Evolutionary conservation across 208 protist genomes (phyloP).

Genomic region (Strigomonas galati): DNA sequence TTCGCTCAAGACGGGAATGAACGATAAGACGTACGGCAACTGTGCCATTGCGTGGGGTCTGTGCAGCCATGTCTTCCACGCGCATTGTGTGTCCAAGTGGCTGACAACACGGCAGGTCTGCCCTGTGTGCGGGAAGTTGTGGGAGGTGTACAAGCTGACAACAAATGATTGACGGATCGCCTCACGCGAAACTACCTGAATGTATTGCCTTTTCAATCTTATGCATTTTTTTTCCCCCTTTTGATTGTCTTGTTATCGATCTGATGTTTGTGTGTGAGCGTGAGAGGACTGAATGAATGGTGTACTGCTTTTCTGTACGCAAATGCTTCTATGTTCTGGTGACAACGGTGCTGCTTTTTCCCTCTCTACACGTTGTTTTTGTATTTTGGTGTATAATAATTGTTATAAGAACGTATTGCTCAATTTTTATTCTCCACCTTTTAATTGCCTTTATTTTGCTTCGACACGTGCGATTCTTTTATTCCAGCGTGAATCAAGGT

Average conservation of each 20-base stretch:
- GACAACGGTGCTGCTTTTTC: too few relatives aligned
- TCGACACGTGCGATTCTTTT: too few relatives aligned
- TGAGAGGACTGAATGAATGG: too few relatives aligned
- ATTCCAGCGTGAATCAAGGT: too few relatives aligned
- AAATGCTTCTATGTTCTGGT: too few relatives aligned
- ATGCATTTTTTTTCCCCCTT: neutral
- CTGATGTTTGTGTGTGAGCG: neutral
- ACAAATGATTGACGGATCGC: conserved; percentile 26
- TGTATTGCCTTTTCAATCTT: neutral
- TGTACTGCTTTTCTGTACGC: too few relatives aligned
- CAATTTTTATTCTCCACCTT: too few relatives aligned
- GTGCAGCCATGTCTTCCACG: conserved; percentile 74
- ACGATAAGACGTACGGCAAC: conserved; percentile 2
- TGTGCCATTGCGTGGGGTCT: conserved; percentile 88
- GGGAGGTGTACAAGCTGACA: conserved; percentile 44
- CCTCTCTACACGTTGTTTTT: too few relatives aligned
- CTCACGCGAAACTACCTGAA: neutral
- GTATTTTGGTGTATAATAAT: too few relatives aligned
- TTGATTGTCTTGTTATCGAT: neutral
- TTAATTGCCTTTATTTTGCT: too few relatives aligned
- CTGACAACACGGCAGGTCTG: conserved; percentile 42
- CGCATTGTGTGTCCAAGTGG: conserved; percentile 67
- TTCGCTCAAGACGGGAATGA: conserved; percentile 13
- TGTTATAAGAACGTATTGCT: too few relatives aligned
- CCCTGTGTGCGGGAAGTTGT: conserved; percentile 54